A percentile compares a stretch with the other conserved stretches of the same genome.
These are phyloP conservation scores for Jasminum sambac DNA, from an alignment of 257 asterid species.

Conservation along the genomic window DNA sequence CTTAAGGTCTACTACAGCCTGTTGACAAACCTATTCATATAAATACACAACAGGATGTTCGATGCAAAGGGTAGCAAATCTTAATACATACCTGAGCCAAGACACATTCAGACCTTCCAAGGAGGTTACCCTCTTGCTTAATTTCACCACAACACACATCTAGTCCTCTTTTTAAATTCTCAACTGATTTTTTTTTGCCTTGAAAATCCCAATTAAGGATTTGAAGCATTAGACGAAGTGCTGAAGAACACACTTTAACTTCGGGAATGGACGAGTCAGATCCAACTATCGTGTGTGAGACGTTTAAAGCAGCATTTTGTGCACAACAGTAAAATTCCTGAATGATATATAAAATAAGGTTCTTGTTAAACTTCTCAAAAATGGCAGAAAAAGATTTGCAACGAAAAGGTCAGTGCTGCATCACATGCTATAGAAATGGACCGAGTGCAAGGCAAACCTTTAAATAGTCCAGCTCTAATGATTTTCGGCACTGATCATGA, in stretches of 20 bases:
- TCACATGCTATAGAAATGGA: constrained; percentile 22
- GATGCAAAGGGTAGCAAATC: constrained; percentile 13
- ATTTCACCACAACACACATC: constrained; percentile 49
- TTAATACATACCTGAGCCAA: constrained; percentile 70
- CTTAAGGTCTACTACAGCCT: not conserved
- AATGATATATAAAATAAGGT: constrained; percentile 18
- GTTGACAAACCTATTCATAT: not conserved
- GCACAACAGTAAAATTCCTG: constrained; percentile 88
- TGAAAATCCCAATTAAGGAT: constrained; percentile 90
- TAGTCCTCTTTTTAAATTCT: constrained; percentile 52
- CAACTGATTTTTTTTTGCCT: constrained; percentile 40
- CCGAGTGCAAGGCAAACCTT: constrained; percentile 57
- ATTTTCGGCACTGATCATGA: constrained; percentile 78
- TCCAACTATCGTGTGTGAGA: constrained; percentile 61
- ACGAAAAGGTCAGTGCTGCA: constrained; percentile 20
- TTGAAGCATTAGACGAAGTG: constrained; percentile 85
- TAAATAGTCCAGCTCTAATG: constrained; percentile 77
- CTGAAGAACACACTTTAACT: constrained; percentile 74
- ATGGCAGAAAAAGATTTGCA: constrained; percentile 22
- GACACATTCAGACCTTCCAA: constrained; percentile 63
- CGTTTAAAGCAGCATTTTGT: constrained; percentile 75
- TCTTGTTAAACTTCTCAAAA: constrained; percentile 13
- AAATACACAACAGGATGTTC: not conserved
- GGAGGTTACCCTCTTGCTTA: constrained; percentile 47
- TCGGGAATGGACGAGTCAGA: constrained; percentile 72